phyloP scores from a whole-genome alignment of 495 filamentous ascomycete genomes.

The Trichoderma reesei region DNA sequence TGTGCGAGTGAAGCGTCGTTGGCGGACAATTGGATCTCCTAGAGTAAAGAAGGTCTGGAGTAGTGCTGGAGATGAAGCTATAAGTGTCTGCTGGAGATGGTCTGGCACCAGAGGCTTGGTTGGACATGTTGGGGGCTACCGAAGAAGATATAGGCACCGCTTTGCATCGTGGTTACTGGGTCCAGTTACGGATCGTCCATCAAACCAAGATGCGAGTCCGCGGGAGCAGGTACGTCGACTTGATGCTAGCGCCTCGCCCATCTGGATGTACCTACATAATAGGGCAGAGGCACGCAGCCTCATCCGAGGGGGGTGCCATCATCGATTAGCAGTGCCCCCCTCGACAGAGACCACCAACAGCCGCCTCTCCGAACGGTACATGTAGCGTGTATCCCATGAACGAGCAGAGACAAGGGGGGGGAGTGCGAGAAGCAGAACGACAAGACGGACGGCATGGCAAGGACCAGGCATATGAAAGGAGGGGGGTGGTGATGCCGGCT shows the following conservation, averaged over 20 bases:
- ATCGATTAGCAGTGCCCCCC: background rate
- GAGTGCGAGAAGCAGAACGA: background rate
- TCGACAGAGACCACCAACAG: background rate
- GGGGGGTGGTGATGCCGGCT: background rate
- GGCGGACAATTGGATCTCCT: background rate
- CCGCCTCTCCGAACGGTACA: background rate
- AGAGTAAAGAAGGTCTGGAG: background rate
- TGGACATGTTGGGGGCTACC: constrained; percentile 2
- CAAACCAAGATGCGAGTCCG: constrained; percentile 2
- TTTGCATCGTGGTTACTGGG: background rate
- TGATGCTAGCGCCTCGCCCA: constrained; percentile 1
- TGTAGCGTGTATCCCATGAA: background rate
- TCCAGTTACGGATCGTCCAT: background rate
- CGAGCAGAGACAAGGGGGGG: background rate
- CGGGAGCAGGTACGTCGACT: background rate
- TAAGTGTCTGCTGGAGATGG: background rate
- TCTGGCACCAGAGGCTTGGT: constrained; percentile 6
- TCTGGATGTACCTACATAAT: background rate
- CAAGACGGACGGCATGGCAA: background rate
- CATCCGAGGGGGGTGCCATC: background rate
- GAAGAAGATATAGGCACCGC: constrained; percentile 2
- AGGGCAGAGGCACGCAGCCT: background rate
- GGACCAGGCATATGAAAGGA: background rate
- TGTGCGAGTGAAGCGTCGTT: background rate
- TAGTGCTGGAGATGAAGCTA: background rate